These are phyloP conservation scores for Lentinula edodes DNA, from an alignment of 768 basidiomycete species.

Conservation along the genomic window DNA sequence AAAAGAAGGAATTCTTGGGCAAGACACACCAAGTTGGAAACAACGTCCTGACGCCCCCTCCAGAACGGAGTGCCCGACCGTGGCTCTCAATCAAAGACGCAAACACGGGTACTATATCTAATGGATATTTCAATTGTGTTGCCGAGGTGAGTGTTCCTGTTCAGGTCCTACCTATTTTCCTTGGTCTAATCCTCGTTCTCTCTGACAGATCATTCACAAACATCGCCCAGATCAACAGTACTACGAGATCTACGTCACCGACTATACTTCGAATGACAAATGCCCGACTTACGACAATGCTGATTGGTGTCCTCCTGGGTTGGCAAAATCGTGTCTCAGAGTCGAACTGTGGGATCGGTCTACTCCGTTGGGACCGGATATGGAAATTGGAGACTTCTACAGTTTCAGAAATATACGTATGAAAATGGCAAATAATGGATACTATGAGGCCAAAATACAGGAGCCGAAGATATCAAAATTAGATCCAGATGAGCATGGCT, in stretches of 20 bases:
- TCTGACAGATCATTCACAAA: slow-evolving; percentile 41
- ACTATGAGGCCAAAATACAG: slow-evolving; percentile 49
- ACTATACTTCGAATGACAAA: slow-evolving; percentile 47
- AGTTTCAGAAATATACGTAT: slow-evolving; percentile 48
- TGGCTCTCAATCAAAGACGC: slow-evolving; percentile 50
- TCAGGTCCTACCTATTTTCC: background rate
- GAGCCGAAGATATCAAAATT: slow-evolving; percentile 40
- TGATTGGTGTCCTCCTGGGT: slow-evolving; percentile 40
- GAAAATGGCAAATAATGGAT: slow-evolving; percentile 28
- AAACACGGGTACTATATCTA: slow-evolving; percentile 34
- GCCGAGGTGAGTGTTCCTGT: slow-evolving; percentile 40
- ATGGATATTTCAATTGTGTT: slow-evolving; percentile 58
- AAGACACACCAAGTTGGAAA: slow-evolving; percentile 5
- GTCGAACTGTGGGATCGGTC: slow-evolving; percentile 59
- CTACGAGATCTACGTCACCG: slow-evolving; percentile 56
- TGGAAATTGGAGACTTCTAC: slow-evolving; percentile 49
- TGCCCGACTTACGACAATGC: slow-evolving; percentile 23
- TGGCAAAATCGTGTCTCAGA: slow-evolving; percentile 42
- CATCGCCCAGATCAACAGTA: slow-evolving; percentile 28
- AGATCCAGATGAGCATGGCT: slow-evolving; percentile 30
- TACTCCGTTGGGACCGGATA: slow-evolving; percentile 28
- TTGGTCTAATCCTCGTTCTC: background rate
- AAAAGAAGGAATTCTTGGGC: slow-evolving; percentile 10
- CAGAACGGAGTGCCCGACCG: slow-evolving; percentile 17
- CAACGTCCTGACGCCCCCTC: background rate